Base-by-base conservation (phyloP, 1,284 basidiomycete species). In the Cystodermella granulosa region DNA sequence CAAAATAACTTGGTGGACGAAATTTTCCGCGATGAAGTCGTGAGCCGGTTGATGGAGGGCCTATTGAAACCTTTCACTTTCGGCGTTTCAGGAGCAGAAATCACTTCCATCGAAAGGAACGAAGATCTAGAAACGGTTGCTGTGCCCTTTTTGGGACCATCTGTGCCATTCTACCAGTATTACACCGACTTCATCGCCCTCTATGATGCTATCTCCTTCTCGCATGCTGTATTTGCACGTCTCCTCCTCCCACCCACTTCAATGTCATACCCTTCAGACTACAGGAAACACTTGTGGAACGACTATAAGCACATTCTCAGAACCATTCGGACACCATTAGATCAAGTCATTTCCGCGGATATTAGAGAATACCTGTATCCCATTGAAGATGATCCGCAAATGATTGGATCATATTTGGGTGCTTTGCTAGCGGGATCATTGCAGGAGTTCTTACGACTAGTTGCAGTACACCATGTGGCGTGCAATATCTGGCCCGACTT, bases 181-280 rank as follows among this genome's bases (percentile, higher is more conserved):
- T 98, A 94, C 70, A 89, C 88, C 22, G 93, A 97, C 63, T 85
- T 97, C 54, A 73, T 96, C 42, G 84, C 80, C 1, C 70, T 98
- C 6, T 98, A 93, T 69, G 90, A 93, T 55, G 79, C 90, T 1
- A 82, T 94, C 50, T 98, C 94, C 2, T 94, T 95, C 63, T 82
- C 84, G 5, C 82, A 98, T 57, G 72, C 76, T 0, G 63, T 81
- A 1, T 98, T 98, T 61, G 81, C 80, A 2, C 74, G 77, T 3
- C 73, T 92, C 4, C 74, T 97, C n/a, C 72, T 95, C 5, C 80
- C 85, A 0, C 86, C 91, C 0, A 75, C 83, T 3, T 75, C 87
- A 2, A 82, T 84, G 80, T 65, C 69, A n/a, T 92, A 91, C 62
- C 72, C 89, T 2, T 48, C 72, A 16, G 94, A 98, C 68, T 97